Conservation (phyloP, 73 alveolate genomes). For the Blepharisma stoltei region DNA sequence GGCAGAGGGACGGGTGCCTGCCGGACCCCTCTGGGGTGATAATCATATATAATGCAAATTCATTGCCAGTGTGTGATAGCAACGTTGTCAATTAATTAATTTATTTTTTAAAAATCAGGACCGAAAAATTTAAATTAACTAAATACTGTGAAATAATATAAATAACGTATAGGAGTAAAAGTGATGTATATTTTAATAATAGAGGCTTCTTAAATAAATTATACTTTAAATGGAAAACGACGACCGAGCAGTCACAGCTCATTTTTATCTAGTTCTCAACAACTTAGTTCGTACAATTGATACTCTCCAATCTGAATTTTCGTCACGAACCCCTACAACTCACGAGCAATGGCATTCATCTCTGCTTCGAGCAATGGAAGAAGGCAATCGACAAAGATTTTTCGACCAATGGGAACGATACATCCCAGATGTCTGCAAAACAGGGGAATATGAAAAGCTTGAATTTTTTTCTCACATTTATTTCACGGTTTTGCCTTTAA, state of each 20-base stretch:
- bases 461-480: slow-evolving; percentile 73
- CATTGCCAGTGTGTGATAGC: too few relatives aligned
- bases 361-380: slow-evolving; percentile 40
- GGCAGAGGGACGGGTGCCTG: too few relatives aligned
- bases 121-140: too few relatives aligned
- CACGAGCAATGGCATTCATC: slow-evolving; percentile 10
- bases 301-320: not conserved
- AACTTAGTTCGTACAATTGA: not conserved
- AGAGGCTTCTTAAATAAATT: not conserved
- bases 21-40: too few relatives aligned
- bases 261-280: slow-evolving; percentile 12
- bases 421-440: slow-evolving; percentile 50
- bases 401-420: slow-evolving; percentile 55
- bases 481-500: slow-evolving; percentile 72
- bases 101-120: too few relatives aligned
- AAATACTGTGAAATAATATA: too few relatives aligned
- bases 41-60: too few relatives aligned
- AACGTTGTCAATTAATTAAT: too few relatives aligned
- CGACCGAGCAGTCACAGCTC: not conserved
- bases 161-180: too few relatives aligned
- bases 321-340: not conserved
- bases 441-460: slow-evolving; percentile 59
- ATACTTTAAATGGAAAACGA: slow-evolving; percentile 8
- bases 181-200: not conserved
- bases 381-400: slow-evolving; percentile 60